phyloP scores from a whole-genome alignment of 1,284 basidiomycete genomes.

The Tilletia walkeri region DNA sequence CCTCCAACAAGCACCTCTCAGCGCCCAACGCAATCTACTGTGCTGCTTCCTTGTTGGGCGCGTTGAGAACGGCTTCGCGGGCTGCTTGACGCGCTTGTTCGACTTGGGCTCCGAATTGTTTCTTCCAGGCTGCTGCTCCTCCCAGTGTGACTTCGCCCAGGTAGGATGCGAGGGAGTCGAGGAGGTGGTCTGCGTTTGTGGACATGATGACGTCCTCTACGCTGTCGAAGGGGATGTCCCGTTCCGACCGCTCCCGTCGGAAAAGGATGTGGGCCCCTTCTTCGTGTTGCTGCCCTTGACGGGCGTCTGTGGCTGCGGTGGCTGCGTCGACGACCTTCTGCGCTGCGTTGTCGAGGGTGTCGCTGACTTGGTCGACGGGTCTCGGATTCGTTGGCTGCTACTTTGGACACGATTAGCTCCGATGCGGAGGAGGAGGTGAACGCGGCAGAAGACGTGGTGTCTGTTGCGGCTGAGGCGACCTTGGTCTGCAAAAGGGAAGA shows the following conservation, averaged over 20 bases:
- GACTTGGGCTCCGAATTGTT: constrained; percentile 37
- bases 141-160: constrained; percentile 17
- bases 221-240: constrained; percentile 25
- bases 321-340: constrained; percentile 14
- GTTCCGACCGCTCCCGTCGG: neutral
- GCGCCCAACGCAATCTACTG: constrained; percentile 37
- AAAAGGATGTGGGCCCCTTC: neutral
- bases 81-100: constrained; percentile 27
- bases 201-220: constrained; percentile 26
- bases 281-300: constrained; percentile 12
- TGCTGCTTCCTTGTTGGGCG: neutral
- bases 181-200: constrained; percentile 22
- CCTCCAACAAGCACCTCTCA: constrained; percentile 29
- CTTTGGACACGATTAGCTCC: neutral
- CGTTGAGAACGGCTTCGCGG: constrained; percentile 7
- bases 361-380: neutral
- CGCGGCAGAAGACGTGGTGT: too few relatives aligned
- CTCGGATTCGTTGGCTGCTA: neutral
- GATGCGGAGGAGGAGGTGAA: neutral
- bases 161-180: constrained; percentile 28
- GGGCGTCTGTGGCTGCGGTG: neutral
- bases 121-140: constrained; percentile 28
- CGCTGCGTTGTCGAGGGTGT: neutral
- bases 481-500: neutral
- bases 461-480: neutral